phyloP scores from a whole-genome alignment of 352 stramenopile species.

The Elongisporangium senticosum region DNA sequence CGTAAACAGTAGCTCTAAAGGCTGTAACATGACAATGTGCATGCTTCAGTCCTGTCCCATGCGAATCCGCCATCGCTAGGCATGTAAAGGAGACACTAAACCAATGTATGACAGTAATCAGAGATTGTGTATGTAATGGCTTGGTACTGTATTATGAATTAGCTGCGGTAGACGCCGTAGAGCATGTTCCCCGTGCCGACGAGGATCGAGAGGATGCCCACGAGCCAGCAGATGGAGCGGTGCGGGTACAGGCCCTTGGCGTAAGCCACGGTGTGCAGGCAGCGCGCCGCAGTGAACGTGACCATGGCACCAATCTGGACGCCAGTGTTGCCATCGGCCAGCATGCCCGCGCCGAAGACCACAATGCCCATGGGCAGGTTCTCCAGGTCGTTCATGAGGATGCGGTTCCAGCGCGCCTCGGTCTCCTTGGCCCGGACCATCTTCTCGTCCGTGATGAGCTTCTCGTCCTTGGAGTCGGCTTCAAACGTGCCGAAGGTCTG shows the following conservation, averaged over 20 bases:
- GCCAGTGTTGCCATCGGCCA: constrained; percentile 19
- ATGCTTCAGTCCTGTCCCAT: not conserved
- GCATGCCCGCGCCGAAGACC: constrained; percentile 34
- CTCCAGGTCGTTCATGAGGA: constrained; percentile 61
- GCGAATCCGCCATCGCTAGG: no score
- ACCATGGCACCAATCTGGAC: constrained; percentile 32
- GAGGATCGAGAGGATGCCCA: constrained; percentile 27
- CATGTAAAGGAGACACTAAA: not conserved
- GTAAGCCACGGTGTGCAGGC: constrained; percentile 42
- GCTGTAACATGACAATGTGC: not conserved
- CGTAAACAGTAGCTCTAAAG: constrained; percentile 7
- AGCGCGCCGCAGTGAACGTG: constrained; percentile 35
- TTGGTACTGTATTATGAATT: not conserved
- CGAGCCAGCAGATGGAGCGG: constrained; percentile 31
- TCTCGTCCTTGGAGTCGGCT: constrained; percentile 8
- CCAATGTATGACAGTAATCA: not conserved
- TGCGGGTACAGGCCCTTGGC: constrained; percentile 41
- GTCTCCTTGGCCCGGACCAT: constrained; percentile 13
- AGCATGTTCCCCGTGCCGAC: constrained; percentile 32
- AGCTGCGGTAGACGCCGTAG: constrained; percentile 18
- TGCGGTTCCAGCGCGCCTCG: constrained; percentile 32
- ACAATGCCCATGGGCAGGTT: constrained; percentile 43
- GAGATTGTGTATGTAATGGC: not conserved
- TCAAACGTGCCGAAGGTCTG: not conserved
- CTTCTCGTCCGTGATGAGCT: constrained; percentile 12